Conservation (phyloP, 495 filamentous ascomycete species). For the Amorphotheca resinae region DNA sequence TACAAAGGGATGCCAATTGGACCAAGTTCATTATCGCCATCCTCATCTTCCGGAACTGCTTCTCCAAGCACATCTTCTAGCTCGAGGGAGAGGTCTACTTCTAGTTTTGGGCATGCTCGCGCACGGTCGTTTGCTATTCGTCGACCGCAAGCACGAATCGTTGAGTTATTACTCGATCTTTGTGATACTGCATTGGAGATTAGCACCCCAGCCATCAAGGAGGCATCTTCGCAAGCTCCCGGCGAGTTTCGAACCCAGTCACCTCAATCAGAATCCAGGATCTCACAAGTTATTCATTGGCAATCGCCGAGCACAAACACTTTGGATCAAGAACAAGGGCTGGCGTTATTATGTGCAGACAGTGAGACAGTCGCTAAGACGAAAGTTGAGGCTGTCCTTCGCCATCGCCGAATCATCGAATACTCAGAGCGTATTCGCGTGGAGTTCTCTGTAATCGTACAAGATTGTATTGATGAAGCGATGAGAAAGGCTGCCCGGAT, state of each 20-base stretch:
- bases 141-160: slow-evolving; percentile 78
- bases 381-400: slow-evolving; percentile 86
- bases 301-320: slow-evolving; percentile 83
- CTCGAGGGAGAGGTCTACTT: slow-evolving; percentile 70
- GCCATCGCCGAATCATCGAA: slow-evolving; percentile 85
- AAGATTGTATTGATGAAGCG: slow-evolving; percentile 88
- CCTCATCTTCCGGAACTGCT: slow-evolving; percentile 48
- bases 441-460: slow-evolving; percentile 80
- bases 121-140: slow-evolving; percentile 76
- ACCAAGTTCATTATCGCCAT: slow-evolving; percentile 50
- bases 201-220: slow-evolving; percentile 83
- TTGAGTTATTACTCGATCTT: slow-evolving; percentile 86
- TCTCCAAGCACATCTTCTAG: slow-evolving; percentile 55
- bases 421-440: slow-evolving; percentile 91
- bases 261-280: slow-evolving; percentile 84
- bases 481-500: slow-evolving; percentile 83
- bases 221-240: slow-evolving; percentile 48
- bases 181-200: slow-evolving; percentile 95
- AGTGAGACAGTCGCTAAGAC: slow-evolving; percentile 69
- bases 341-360: slow-evolving; percentile 76
- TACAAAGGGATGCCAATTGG: slow-evolving; percentile 89
- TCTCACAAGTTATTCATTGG: slow-evolving; percentile 90
- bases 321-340: slow-evolving; percentile 86
- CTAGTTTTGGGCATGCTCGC: slow-evolving; percentile 57
- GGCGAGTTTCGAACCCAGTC: slow-evolving; percentile 81